A percentile compares a stretch with the other conserved stretches of the same genome.
Evolutionary conservation across 805 yeast species (phyloP).

Genomic region (Candida montana): DNA sequence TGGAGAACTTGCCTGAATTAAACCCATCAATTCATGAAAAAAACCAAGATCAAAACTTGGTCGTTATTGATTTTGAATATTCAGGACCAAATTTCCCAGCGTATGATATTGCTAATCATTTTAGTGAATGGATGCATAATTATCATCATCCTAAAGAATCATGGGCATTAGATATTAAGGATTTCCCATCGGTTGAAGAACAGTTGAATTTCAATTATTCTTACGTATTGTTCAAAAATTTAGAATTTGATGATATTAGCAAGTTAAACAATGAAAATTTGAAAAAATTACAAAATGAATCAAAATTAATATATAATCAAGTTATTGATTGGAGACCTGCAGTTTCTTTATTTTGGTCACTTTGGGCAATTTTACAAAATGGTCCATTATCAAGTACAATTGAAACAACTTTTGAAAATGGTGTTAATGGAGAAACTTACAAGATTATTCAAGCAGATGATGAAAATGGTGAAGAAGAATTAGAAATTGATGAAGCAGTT

Average conservation of each 20-base stretch:
- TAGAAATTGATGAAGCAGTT: constrained; percentile 26
- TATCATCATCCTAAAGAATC: constrained; percentile 47
- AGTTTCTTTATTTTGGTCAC: constrained; percentile 73
- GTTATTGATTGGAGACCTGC: constrained; percentile 75
- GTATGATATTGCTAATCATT: constrained; percentile 87
- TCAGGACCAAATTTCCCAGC: constrained; percentile 89
- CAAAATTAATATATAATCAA: constrained; percentile 56
- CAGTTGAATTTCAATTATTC: constrained; percentile 66
- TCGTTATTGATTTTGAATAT: constrained; percentile 95
- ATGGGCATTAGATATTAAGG: constrained; percentile 47
- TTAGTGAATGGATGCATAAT: constrained; percentile 96
- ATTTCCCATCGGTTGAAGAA: constrained; percentile 66
- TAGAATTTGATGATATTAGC: constrained; percentile 19
- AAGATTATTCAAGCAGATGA: constrained; percentile 24
- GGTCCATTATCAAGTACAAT: constrained; percentile 29
- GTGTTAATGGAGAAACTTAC: constrained; percentile 52
- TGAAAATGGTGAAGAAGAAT: constrained; percentile 25
- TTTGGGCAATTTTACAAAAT: constrained; percentile 90
- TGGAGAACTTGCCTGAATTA: constrained; percentile 22
- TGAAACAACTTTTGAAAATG: constrained; percentile 34
- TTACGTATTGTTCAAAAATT: constrained; percentile 57
- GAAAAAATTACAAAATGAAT: constrained; percentile 34
- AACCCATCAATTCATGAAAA: constrained; percentile 34
- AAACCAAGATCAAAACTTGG: constrained; percentile 64
- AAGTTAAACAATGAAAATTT: constrained; percentile 11